These are phyloP conservation scores for Ogataea hybrid DNA, from an alignment of 1,139 yeast species.

Conservation along the genomic window DNA sequence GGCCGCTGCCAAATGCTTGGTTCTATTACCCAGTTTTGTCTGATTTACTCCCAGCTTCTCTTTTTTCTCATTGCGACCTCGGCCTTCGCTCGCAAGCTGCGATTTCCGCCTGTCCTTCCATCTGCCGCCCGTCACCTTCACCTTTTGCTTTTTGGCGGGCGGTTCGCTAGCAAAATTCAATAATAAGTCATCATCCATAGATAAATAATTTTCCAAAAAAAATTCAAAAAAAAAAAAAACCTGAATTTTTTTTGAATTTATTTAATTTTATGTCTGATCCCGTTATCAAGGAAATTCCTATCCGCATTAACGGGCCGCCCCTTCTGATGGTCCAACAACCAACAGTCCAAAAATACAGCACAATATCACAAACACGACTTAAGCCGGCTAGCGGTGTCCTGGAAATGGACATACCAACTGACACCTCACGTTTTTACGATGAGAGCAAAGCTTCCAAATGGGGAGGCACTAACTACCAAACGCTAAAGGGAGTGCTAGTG, in stretches of 20 bases:
- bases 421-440: constrained; percentile 64
- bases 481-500: constrained; percentile 66
- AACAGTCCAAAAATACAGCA: constrained; percentile 40
- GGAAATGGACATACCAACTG: constrained; percentile 72
- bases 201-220: constrained; percentile 29
- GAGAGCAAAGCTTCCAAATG: constrained; percentile 59
- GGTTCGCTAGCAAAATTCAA: constrained; percentile 52
- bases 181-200: constrained; percentile 52
- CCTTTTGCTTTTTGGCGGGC: constrained; percentile 18
- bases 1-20: neutral
- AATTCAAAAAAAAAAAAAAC: neutral
- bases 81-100: constrained; percentile 47
- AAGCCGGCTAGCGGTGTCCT: constrained; percentile 60
- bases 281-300: constrained; percentile 71
- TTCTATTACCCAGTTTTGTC: constrained; percentile 6
- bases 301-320: constrained; percentile 29
- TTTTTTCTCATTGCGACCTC: constrained; percentile 39
- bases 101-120: constrained; percentile 78
- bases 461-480: constrained; percentile 57
- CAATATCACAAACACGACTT: constrained; percentile 47
- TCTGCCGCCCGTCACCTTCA: constrained; percentile 63
- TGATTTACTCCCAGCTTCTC: constrained; percentile 22
- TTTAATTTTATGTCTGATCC: constrained; percentile 53
- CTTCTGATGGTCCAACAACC: constrained; percentile 68
- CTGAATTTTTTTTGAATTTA: neutral